Conservation (phyloP, 2,329 filamentous ascomycete species). For the Sporothrix luriei region DNA sequence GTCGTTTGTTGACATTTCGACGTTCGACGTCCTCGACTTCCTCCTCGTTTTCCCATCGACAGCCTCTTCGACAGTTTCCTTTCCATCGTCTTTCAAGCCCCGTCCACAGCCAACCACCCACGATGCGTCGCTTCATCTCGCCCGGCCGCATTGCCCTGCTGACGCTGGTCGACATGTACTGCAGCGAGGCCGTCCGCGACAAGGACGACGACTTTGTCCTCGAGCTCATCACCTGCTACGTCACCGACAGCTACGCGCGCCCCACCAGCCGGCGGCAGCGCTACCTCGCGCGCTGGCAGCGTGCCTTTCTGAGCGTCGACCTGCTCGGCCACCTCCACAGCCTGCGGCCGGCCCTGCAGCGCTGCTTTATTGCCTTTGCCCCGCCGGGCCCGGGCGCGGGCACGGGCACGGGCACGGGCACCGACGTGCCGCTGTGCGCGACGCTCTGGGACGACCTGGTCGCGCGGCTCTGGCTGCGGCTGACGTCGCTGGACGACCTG, state of each 20-base stretch:
- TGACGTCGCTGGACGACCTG: slow-evolving; percentile 80
- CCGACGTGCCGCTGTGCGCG: slow-evolving; percentile 51
- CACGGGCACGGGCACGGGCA: no score
- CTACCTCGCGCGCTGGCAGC: slow-evolving; percentile 49
- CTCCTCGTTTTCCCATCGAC: background rate
- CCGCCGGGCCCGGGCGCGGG: no score
- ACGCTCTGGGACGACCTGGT: slow-evolving; percentile 82
- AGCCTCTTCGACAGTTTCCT: background rate
- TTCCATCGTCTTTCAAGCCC: background rate
- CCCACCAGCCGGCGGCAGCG: slow-evolving; percentile 34
- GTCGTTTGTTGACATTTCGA: slow-evolving; percentile 4
- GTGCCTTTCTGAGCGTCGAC: slow-evolving; percentile 54
- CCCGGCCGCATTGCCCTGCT: slow-evolving; percentile 73
- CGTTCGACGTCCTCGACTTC: background rate
- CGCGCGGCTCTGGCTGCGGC: slow-evolving; percentile 71
- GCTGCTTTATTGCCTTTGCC: slow-evolving; percentile 25
- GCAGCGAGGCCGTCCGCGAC: slow-evolving; percentile 59
- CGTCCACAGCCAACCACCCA: background rate
- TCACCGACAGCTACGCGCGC: slow-evolving; percentile 52
- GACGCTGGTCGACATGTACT: slow-evolving; percentile 79
- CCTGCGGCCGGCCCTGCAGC: slow-evolving; percentile 33
- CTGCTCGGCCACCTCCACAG: slow-evolving; percentile 49
- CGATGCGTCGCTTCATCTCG: slow-evolving; percentile 35
- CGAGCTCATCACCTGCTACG: slow-evolving; percentile 48
- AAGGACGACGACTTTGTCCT: slow-evolving; percentile 48